phyloP scores from a whole-genome alignment of 257 asterid genomes.

The Gynochthodes officinalis region DNA sequence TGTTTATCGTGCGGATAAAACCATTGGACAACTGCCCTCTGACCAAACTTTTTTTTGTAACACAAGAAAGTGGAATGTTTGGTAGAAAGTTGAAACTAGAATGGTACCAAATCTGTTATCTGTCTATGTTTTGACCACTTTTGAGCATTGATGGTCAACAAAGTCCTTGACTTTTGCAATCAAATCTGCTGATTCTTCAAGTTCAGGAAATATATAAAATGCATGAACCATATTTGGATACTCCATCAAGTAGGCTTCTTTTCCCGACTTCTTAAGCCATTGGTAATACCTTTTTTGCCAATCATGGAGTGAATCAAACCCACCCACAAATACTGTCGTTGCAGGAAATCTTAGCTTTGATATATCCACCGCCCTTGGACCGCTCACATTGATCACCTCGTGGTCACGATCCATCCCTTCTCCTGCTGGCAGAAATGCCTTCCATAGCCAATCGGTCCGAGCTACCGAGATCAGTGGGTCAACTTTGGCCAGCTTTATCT shows the following conservation, averaged over 20 bases:
- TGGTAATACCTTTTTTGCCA: slow-evolving; percentile 65
- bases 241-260: slow-evolving; percentile 48
- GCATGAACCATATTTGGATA: slow-evolving; percentile 74
- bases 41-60: too few species aligned
- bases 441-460: slow-evolving; percentile 66
- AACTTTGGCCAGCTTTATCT: slow-evolving; percentile 31
- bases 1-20: too few species aligned
- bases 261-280: slow-evolving; percentile 60
- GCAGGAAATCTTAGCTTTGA: slow-evolving; percentile 58
- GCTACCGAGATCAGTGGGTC: slow-evolving; percentile 37
- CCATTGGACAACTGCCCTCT: too few species aligned
- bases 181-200: slow-evolving; percentile 50
- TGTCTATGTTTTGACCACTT: neutral
- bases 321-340: slow-evolving; percentile 59
- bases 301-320: slow-evolving; percentile 66
- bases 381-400: slow-evolving; percentile 61
- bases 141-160: slow-evolving; percentile 40
- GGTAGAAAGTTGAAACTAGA: too few species aligned
- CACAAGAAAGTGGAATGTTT: too few species aligned
- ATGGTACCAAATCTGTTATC: too few species aligned
- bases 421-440: slow-evolving; percentile 44
- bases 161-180: slow-evolving; percentile 38
- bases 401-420: slow-evolving; percentile 50
- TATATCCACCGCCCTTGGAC: slow-evolving; percentile 63
- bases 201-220: slow-evolving; percentile 59